phyloP scores from a whole-genome alignment of 805 yeast genomes.

The Suhomyces pyralidae region DNA sequence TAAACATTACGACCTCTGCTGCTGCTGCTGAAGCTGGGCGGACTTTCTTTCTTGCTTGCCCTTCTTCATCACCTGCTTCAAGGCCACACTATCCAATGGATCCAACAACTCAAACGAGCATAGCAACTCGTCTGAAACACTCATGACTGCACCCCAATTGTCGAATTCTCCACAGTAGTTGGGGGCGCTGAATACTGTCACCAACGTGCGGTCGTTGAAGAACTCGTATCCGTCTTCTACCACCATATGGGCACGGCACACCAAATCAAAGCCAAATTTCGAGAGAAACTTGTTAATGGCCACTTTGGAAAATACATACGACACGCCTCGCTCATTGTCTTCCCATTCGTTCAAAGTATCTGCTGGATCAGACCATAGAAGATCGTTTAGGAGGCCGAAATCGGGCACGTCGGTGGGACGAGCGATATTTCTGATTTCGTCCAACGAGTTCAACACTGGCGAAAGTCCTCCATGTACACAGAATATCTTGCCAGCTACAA shows the following conservation, averaged over 20 bases:
- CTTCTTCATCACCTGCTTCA: conserved; percentile 90
- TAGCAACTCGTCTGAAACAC: conserved; percentile 86
- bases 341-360: conserved; percentile 84
- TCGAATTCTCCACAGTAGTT: conserved; percentile 82
- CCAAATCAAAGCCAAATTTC: conserved; percentile 75
- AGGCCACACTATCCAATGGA: conserved; percentile 88
- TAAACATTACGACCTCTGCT: not conserved
- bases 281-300: conserved; percentile 75
- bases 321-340: conserved; percentile 82
- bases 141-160: conserved; percentile 98
- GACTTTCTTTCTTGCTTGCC: conserved; percentile 84
- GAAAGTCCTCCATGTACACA: conserved; percentile 85
- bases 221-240: conserved; percentile 80
- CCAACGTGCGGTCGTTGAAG: conserved; percentile 67
- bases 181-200: conserved; percentile 73
- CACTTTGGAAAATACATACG: conserved; percentile 73
- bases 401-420: conserved; percentile 88
- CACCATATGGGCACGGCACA: conserved; percentile 86
- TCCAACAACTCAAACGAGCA: conserved; percentile 92
- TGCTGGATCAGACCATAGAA: conserved; percentile 84
- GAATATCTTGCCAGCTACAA: conserved; percentile 92
- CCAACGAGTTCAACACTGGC: conserved; percentile 70
- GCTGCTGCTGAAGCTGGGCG: conserved; percentile 34
- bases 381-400: conserved; percentile 71
- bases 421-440: conserved; percentile 70